Base-by-base conservation (phyloP, 2,329 filamentous ascomycete species). In the Arthrobotrys sphaeroides region DNA sequence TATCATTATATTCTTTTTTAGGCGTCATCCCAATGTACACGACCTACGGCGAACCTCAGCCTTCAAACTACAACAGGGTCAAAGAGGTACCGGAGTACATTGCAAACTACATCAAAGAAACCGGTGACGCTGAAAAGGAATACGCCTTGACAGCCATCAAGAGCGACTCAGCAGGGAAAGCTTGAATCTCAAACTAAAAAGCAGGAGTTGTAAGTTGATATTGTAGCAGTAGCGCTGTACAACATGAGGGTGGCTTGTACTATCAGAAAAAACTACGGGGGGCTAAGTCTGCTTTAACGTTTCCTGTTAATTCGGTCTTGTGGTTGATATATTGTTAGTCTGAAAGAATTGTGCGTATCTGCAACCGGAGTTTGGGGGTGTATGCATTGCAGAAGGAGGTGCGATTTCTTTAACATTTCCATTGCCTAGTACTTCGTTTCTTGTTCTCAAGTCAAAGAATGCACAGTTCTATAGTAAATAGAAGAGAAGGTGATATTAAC, bases 61-160 rank as follows among this genome's bases (percentile, higher is more conserved):
- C 88, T 0, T 86, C 85, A 10, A 82, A 84, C 24, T 85, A 88
- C 73, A 92, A 92, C 80, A 82, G 84, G 77, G 84, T 90, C 2
- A 81, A 83, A 28, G 81, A 85, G 6, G 83, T 91, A 16, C 91
- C 92, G 6, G 84, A 82, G 74, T 89, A 93, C 82, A 83, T 94
- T 64, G 82, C 80, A 57, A 83, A 83, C 3, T 89, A 86, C 81
- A 83, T 87, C 53, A 82, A 84, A 57, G 82, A 83, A 64, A 83
- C 82, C 77, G 88, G 87, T 80, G 79, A 80, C 40, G 78, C 80
- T 74, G 85, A 84, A 67, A 80, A 78, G 53, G 79, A 80, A 40
- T 83, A 86, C 81, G 85, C 85, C 40, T 77, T 57, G 76, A 79
- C 77, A 9, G 62, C 77, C 7, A 75, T 75, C 31, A 36, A 18